Conservation (phyloP, 352 stramenopile genomes). For the Phytophthora melonis region DNA sequence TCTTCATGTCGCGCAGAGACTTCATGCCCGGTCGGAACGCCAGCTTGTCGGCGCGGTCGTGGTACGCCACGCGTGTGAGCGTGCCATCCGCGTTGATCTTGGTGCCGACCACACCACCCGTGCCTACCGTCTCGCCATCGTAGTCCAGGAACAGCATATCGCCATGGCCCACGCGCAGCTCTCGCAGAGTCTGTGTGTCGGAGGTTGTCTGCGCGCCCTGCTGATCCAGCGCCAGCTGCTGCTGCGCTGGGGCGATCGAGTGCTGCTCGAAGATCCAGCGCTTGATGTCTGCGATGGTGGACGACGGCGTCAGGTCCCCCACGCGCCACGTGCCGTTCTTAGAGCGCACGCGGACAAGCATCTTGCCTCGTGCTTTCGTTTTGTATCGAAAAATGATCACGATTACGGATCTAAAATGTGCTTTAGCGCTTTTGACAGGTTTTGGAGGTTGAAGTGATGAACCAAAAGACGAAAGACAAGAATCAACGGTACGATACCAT, state of each 20-base stretch:
- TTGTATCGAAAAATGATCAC: constrained; percentile 10
- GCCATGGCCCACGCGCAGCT: constrained; percentile 73
- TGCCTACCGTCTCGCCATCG: constrained; percentile 70
- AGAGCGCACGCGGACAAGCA: constrained; percentile 87
- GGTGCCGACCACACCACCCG: constrained; percentile 54
- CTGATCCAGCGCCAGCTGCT: constrained; percentile 70
- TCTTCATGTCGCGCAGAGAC: constrained; percentile 98
- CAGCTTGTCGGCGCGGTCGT: constrained; percentile 80
- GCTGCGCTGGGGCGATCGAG: constrained; percentile 55
- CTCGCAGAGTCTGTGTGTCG: constrained; percentile 66
- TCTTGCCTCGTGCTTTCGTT: constrained; percentile 28
- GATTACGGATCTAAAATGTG: not conserved
- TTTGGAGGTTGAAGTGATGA: constrained; percentile 3
- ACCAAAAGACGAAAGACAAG: not conserved
- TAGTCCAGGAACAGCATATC: constrained; percentile 88
- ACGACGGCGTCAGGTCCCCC: constrained; percentile 61
- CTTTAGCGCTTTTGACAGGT: constrained; percentile 11
- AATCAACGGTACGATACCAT: constrained; percentile 40
- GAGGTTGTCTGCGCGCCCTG: constrained; percentile 43
- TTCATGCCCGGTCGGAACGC: constrained; percentile 96
- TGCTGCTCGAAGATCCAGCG: constrained; percentile 82
- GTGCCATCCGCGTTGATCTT: constrained; percentile 87
- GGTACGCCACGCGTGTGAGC: constrained; percentile 80
- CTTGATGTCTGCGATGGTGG: constrained; percentile 80
- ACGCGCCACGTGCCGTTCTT: constrained; percentile 92